Evolutionary conservation across 768 basidiomycete genomes (phyloP).

Genomic region (Boletus vinaceobasis): DNA sequence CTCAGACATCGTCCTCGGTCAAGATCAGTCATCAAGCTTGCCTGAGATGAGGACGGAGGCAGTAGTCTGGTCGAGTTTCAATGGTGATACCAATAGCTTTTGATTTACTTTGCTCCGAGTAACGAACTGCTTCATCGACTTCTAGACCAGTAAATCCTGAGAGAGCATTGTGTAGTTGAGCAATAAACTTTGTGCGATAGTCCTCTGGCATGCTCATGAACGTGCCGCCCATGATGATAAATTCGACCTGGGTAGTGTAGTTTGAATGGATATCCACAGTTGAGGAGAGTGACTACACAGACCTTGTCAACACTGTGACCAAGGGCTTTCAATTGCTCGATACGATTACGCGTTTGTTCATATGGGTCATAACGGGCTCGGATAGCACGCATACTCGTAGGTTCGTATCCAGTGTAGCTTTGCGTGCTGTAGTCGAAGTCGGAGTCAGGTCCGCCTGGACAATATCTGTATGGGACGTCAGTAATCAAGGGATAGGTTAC

Average conservation of each 20-base stretch:
- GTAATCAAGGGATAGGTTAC: background rate
- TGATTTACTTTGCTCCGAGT: slow-evolving; percentile 95
- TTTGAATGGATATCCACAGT: background rate
- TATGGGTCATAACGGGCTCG: slow-evolving; percentile 96
- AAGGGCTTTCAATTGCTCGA: slow-evolving; percentile 93
- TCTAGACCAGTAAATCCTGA: slow-evolving; percentile 92
- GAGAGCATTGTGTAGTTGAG: slow-evolving; percentile 94
- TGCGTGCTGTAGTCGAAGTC: slow-evolving; percentile 99
- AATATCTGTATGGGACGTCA: slow-evolving; percentile 58
- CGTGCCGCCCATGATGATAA: slow-evolving; percentile 97
- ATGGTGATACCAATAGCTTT: slow-evolving; percentile 99
- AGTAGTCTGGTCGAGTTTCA: slow-evolving; percentile 98
- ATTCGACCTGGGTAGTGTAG: slow-evolving; percentile 58
- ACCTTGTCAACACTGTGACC: slow-evolving; percentile 98
- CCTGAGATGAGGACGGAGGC: slow-evolving; percentile 94
- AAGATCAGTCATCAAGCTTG: slow-evolving; percentile 23
- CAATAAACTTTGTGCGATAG: slow-evolving; percentile 89
- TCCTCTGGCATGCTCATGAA: slow-evolving; percentile 99
- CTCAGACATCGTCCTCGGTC: background rate
- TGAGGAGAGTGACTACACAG: background rate
- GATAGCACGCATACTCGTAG: slow-evolving; percentile 98
- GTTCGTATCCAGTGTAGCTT: slow-evolving; percentile 92
- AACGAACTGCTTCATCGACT: slow-evolving; percentile 95
- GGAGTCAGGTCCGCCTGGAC: slow-evolving; percentile 97
- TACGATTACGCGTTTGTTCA: slow-evolving; percentile 91